Evolutionary conservation across 2,329 filamentous ascomycete species (phyloP).

Genomic region (Aspergillus piperis): DNA sequence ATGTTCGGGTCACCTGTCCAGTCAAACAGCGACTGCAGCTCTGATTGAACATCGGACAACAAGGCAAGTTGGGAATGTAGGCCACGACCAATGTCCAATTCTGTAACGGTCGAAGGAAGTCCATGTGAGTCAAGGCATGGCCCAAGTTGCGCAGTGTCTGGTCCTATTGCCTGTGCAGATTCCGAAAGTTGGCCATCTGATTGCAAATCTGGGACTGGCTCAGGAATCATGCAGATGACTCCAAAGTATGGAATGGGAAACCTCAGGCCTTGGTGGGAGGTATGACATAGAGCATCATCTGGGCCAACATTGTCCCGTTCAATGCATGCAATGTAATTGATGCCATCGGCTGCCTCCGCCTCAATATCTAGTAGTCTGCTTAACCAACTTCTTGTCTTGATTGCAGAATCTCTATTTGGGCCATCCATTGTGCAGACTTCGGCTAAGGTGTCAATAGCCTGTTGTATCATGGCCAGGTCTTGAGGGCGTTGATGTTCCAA

Average conservation of each 20-base stretch:
- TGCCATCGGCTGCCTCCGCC: neutral
- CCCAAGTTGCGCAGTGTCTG: too few relatives aligned
- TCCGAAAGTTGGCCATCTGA: neutral
- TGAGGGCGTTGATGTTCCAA: conserved; percentile 1
- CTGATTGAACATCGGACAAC: neutral
- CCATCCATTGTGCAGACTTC: neutral
- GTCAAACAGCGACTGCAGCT: neutral
- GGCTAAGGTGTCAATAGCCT: neutral
- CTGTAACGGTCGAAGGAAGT: too few relatives aligned
- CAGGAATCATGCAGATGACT: neutral
- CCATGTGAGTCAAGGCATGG: too few relatives aligned
- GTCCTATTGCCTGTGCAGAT: too few relatives aligned
- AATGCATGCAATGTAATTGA: neutral
- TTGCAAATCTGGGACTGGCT: neutral
- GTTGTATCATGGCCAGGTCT: neutral
- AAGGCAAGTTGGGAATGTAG: too few relatives aligned
- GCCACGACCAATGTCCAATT: too few relatives aligned
- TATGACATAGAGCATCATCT: neutral
- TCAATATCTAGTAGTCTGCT: neutral
- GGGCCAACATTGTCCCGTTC: neutral
- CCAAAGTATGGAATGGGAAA: neutral
- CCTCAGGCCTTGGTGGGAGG: neutral
- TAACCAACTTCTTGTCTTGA: neutral
- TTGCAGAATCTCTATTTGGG: neutral
- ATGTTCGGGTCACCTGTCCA: too few relatives aligned